Evolutionary conservation across 2,329 filamentous ascomycete species (phyloP).

Genomic region (Alternaria tenuissima): DNA sequence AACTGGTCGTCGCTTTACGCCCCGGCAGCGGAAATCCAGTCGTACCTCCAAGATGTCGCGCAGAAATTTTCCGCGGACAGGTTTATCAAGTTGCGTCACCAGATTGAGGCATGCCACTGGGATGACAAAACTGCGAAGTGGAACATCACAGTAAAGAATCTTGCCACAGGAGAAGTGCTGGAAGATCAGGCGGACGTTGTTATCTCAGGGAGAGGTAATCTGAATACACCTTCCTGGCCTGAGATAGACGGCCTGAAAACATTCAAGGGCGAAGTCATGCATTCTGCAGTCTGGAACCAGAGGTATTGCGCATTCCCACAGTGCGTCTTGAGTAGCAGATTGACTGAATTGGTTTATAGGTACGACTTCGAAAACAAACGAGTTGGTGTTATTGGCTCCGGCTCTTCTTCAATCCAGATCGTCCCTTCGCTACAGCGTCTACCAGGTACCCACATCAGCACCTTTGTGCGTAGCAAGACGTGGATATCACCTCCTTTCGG

Average conservation of each 20-base stretch:
- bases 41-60: constrained; percentile 46
- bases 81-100: constrained; percentile 49
- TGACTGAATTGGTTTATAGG: constrained; percentile 21
- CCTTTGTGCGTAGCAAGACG: constrained; percentile 47
- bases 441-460: constrained; percentile 38
- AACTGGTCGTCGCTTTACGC: constrained; percentile 54
- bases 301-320: constrained; percentile 23
- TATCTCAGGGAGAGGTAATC: constrained; percentile 42
- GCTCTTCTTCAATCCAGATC: constrained; percentile 53
- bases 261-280: constrained; percentile 48
- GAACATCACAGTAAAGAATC: constrained; percentile 47
- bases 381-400: constrained; percentile 48
- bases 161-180: constrained; percentile 37
- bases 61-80: constrained; percentile 50
- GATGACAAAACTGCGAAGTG: constrained; percentile 47
- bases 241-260: constrained; percentile 42
- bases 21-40: constrained; percentile 50
- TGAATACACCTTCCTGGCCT: constrained; percentile 47
- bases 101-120: constrained; percentile 46
- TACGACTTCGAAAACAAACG: constrained; percentile 45
- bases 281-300: constrained; percentile 48
- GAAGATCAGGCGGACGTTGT: constrained; percentile 41
- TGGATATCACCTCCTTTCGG: constrained; percentile 49
- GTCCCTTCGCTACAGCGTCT: constrained; percentile 51
- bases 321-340: background rate